These are phyloP conservation scores for Casuarina equisetifolia DNA, from an alignment of 306 rosid species.

Conservation along the genomic window DNA sequence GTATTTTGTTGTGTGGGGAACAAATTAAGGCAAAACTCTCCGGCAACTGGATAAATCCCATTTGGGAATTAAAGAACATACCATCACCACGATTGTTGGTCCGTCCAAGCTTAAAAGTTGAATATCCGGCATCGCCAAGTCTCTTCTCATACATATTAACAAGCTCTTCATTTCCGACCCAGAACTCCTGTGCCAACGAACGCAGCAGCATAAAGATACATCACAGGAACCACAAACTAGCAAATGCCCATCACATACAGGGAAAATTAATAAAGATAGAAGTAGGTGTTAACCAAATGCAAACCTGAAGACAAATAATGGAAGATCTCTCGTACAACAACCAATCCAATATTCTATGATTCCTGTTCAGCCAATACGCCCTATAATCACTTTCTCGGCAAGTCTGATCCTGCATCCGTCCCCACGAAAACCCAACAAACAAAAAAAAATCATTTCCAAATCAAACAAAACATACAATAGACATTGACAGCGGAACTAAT, in stretches of 20 bases:
- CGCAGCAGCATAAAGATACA: neutral
- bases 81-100: slow-evolving; percentile 99
- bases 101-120: slow-evolving; percentile 77
- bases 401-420: slow-evolving; percentile 56
- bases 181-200: slow-evolving; percentile 59
- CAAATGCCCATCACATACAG: neutral
- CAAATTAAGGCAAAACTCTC: neutral
- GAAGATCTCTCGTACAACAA: slow-evolving; percentile 77
- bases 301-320: slow-evolving; percentile 97
- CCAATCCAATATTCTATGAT: slow-evolving; percentile 80
- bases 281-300: slow-evolving; percentile 1
- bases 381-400: slow-evolving; percentile 79
- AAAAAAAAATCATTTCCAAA: neutral
- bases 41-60: slow-evolving; percentile 1
- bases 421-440: slow-evolving; percentile 8
- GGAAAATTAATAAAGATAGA: neutral
- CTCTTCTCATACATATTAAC: slow-evolving; percentile 75
- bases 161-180: slow-evolving; percentile 86
- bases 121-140: slow-evolving; percentile 74
- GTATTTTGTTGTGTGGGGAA: slow-evolving; percentile 1
- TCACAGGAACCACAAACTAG: neutral
- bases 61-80: slow-evolving; percentile 29
- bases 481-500: neutral
- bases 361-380: slow-evolving; percentile 78
- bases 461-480: neutral